Conservation (phyloP, 2,329 filamentous ascomycete genomes). For the Pseudocercospora eumusae region DNA sequence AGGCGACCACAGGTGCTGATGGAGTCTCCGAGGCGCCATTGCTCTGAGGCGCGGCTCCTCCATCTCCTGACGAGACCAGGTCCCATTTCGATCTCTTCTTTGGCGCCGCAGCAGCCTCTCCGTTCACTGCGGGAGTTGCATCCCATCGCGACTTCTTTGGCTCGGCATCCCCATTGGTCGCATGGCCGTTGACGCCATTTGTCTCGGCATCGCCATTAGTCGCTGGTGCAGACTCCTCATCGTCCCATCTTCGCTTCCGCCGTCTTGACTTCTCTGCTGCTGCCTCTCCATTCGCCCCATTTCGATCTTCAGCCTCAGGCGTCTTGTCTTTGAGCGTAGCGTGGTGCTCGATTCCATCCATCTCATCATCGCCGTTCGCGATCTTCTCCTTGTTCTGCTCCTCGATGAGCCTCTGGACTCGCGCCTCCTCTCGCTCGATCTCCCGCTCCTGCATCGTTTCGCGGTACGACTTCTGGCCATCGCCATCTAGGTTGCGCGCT, state of each 20-base stretch:
- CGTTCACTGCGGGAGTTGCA: constrained; percentile 60
- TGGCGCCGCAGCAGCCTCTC: constrained; percentile 57
- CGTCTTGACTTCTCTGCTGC: constrained; percentile 61
- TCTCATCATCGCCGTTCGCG: constrained; percentile 69
- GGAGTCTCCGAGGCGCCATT: constrained; percentile 40
- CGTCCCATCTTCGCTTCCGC: constrained; percentile 95
- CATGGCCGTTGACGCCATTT: constrained; percentile 23
- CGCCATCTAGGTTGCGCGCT: constrained; percentile 75
- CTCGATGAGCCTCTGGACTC: constrained; percentile 76
- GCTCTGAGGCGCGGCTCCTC: constrained; percentile 61
- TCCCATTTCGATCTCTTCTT: constrained; percentile 89
- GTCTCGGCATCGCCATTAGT: constrained; percentile 33
- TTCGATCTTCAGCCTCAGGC: constrained; percentile 53
- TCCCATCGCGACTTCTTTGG: constrained; percentile 84
- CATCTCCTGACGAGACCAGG: constrained; percentile 69
- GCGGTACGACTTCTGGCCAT: constrained; percentile 75
- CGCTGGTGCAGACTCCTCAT: constrained; percentile 47
- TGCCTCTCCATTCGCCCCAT: constrained; percentile 9
- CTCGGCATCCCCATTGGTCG: constrained; percentile 33
- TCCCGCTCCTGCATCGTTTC: constrained; percentile 90
- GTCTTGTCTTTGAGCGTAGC: constrained; percentile 67
- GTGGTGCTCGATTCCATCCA: constrained; percentile 63
- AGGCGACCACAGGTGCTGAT: constrained; percentile 51
- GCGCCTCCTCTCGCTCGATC: constrained; percentile 88
- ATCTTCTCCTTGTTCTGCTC: constrained; percentile 68